A percentile compares a stretch with the other conserved stretches of the same genome.
Conservation (phyloP, 768 basidiomycete genomes). For the Aureoboletus auriporus region DNA sequence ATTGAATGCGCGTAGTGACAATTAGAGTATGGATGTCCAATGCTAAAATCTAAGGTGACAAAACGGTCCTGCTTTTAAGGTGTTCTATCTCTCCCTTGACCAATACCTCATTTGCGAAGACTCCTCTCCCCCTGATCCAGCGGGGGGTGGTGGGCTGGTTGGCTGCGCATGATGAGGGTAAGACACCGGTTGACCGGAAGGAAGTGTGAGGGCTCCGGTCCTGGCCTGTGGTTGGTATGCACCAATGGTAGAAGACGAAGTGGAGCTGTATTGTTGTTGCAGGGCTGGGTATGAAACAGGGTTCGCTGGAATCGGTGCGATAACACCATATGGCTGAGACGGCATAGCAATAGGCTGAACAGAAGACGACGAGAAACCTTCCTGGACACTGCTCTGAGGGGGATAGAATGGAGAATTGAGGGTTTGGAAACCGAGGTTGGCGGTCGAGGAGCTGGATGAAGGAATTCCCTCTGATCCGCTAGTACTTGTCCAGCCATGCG, state of each 20-base stretch:
- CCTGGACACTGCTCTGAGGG: slow-evolving; percentile 29
- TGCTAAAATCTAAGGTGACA: slow-evolving; percentile 13
- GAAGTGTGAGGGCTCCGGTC: slow-evolving; percentile 7
- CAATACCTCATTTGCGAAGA: slow-evolving; percentile 28
- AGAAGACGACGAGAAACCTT: slow-evolving; percentile 29
- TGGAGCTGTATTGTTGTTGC: slow-evolving; percentile 24
- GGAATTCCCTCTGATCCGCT: slow-evolving; percentile 21
- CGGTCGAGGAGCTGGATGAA: slow-evolving; percentile 21
- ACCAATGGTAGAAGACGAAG: slow-evolving; percentile 11
- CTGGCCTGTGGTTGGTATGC: slow-evolving; percentile 28
- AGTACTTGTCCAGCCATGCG: slow-evolving; percentile 24
- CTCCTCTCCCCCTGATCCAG: slow-evolving; percentile 21
- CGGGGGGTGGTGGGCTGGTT: slow-evolving; percentile 21
- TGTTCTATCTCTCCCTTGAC: slow-evolving; percentile 18
- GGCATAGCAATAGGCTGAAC: slow-evolving; percentile 29
- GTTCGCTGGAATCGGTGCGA: slow-evolving; percentile 18
- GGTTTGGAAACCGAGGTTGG: slow-evolving; percentile 44
- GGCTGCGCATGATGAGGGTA: slow-evolving; percentile 24
- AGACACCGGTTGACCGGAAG: slow-evolving; percentile 22
- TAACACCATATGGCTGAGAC: slow-evolving; percentile 27
- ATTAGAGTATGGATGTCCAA: slow-evolving; percentile 8
- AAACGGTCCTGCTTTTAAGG: slow-evolving; percentile 7
- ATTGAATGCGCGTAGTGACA: slow-evolving; percentile 1
- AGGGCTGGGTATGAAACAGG: slow-evolving; percentile 25
- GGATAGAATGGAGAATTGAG: slow-evolving; percentile 59